A percentile compares a stretch with the other conserved stretches of the same genome.
Conservation (phyloP, 805 yeast species). For the Scheffersomyces ergatensis region DNA sequence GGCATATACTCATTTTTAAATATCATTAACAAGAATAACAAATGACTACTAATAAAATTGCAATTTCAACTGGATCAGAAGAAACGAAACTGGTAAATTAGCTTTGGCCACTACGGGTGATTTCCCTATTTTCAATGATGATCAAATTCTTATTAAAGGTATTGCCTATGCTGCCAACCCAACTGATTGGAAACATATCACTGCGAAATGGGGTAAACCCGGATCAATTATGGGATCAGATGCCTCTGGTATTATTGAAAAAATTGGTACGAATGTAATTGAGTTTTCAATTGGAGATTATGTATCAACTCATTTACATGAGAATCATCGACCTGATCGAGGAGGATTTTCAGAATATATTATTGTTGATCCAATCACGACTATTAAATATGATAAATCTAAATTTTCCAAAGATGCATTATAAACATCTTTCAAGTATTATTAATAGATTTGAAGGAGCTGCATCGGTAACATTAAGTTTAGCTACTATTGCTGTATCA, state of each 20-base stretch:
- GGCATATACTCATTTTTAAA: no score
- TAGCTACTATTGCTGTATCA: conserved; percentile 12
- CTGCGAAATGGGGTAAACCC: neutral
- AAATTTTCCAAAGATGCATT: conserved; percentile 4
- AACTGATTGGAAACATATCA: conserved; percentile 18
- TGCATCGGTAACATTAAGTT: conserved; percentile 13
- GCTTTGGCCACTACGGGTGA: neutral
- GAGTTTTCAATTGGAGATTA: conserved; percentile 17
- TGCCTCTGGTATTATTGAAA: conserved; percentile 17
- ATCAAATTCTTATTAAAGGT: conserved; percentile 47
- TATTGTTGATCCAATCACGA: conserved; percentile 12
- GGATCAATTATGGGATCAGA: conserved; percentile 14
- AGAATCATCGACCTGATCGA: conserved; percentile 11
- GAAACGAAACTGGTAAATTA: conserved; percentile 2
- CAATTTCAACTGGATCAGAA: conserved; percentile 3
- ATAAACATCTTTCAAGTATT: conserved; percentile 1
- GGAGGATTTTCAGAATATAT: conserved; percentile 25
- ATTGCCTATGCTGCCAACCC: conserved; percentile 20
- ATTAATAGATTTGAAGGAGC: conserved; percentile 16
- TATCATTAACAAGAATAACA: no score
- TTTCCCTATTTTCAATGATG: conserved; percentile 34
- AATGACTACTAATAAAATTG: conserved; percentile 5
- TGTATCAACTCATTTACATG: conserved; percentile 14
- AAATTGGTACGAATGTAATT: conserved; percentile 17
- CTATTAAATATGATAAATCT: conserved; percentile 16